Evolutionary conservation across 805 yeast genomes (phyloP), one percentile per base, ranked within the genome.

Genomic region (Schwanniomyces polymorphus): DNA sequence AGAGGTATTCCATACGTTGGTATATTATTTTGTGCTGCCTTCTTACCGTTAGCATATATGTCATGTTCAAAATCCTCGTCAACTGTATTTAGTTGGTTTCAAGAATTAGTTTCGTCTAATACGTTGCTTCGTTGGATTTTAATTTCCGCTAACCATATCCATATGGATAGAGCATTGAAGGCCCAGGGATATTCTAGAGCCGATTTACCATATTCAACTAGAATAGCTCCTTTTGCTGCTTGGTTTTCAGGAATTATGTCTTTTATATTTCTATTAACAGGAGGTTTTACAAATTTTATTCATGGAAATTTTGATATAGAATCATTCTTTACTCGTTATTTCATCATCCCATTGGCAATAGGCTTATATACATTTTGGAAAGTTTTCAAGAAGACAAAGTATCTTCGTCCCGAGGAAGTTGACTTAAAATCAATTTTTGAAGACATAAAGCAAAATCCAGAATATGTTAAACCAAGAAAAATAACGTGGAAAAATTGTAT

Each of bases 11-110:
- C 74, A 25, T 58, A 51, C 41, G 61, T 61, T 33, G 70, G 61
- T 4, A 51, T 63, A n/a, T 50, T 46, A 12, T 14, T 57, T n/a
- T 38, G 57, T 10, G 52, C 60, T n/a, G 11, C 47, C 1, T 70
- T 70, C 56, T 44, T 68, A 41, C 71, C 74, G n/a, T 61, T 70
- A 50, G 70, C 72, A 9, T 70, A 60, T 46, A 66, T 69, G 72
- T 58, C 63, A 39, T 49, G 57, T 7, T 53, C 61, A 7, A 33
- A 42, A 0, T 38, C 51, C 21, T 57, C 72, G 0, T 56, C 68
- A 3, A 61, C 63, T 8, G 70, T 65, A 2, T 64, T 71, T 43
- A 45, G 46, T 42, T 65, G 75, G 75, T 64, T 70, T 55, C 72
- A 67, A 51, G 49, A 46, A 14, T 48, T 67, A 10, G 55, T 67